These are phyloP conservation scores for Botryotinia globosa DNA, from an alignment of 2,329 filamentous ascomycete genomes.

Conservation along the genomic window DNA sequence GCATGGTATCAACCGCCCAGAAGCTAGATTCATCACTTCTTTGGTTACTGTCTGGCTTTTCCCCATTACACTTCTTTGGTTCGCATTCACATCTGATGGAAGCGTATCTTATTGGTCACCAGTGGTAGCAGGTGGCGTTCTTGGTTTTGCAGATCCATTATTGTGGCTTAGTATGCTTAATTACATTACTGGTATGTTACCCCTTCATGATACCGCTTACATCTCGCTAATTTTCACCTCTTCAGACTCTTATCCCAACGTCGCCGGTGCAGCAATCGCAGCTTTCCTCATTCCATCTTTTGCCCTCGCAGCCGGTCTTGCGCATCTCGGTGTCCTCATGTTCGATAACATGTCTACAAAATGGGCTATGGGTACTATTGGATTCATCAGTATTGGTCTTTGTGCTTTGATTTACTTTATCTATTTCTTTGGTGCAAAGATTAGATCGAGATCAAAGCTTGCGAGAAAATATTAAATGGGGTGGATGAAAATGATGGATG, in stretches of 20 bases:
- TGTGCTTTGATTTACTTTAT: slow-evolving; percentile 44
- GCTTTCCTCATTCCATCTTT: slow-evolving; percentile 46
- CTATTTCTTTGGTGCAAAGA: slow-evolving; percentile 37
- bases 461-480: slow-evolving; percentile 11
- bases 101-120: slow-evolving; percentile 43
- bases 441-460: slow-evolving; percentile 10
- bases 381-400: slow-evolving; percentile 42
- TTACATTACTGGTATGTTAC: slow-evolving; percentile 34
- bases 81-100: slow-evolving; percentile 44
- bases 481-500: neutral
- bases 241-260: slow-evolving; percentile 42
- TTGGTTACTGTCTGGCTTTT: slow-evolving; percentile 45
- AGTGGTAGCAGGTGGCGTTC: slow-evolving; percentile 41
- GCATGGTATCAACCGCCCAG: slow-evolving; percentile 41
- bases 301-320: slow-evolving; percentile 42
- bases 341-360: slow-evolving; percentile 40
- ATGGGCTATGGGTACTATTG: slow-evolving; percentile 45
- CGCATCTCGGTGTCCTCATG: slow-evolving; percentile 41
- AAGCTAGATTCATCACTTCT: slow-evolving; percentile 44
- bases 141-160: slow-evolving; percentile 45
- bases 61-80: slow-evolving; percentile 44
- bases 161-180: slow-evolving; percentile 46
- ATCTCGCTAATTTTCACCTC: neutral
- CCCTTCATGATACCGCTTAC: neutral
- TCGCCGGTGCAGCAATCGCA: slow-evolving; percentile 43